Evolutionary conservation across 1,284 basidiomycete genomes (phyloP).

Genomic region (Ganoderma lingzhi): DNA sequence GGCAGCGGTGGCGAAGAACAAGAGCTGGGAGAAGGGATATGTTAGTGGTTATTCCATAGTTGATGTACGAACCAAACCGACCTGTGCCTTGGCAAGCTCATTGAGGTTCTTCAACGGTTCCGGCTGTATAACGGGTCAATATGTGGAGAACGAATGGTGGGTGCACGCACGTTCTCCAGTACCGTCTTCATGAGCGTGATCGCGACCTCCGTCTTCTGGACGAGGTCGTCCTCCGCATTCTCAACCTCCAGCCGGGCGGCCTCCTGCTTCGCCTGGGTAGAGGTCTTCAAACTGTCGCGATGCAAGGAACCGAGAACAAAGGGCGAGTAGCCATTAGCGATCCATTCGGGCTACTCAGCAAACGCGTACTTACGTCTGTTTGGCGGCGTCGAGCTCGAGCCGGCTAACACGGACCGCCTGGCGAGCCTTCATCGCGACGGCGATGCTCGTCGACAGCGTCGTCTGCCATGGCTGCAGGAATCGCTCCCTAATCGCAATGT

Average conservation of each 20-base stretch:
- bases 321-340: neutral
- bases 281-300: conserved; percentile 75
- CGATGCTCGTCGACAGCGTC: conserved; percentile 82
- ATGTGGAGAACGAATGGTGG: conserved; percentile 3
- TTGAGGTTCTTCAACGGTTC: conserved; percentile 96
- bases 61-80: conserved; percentile 32
- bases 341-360: neutral
- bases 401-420: conserved; percentile 88
- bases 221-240: conserved; percentile 95
- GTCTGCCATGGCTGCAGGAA: conserved; percentile 95
- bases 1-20: conserved; percentile 86
- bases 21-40: conserved; percentile 57
- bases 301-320: neutral
- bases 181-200: conserved; percentile 99
- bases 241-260: conserved; percentile 91
- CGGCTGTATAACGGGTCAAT: conserved; percentile 59
- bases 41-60: neutral
- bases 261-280: conserved; percentile 81
- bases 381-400: conserved; percentile 67
- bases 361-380: conserved; percentile 56
- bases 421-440: conserved; percentile 90
- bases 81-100: conserved; percentile 90
- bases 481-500: conserved; percentile 73
- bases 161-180: conserved; percentile 84
- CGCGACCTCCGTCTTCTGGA: conserved; percentile 97